phyloP scores from a whole-genome alignment of 2,329 filamentous ascomycete species.

The Cytospora piceae region DNA sequence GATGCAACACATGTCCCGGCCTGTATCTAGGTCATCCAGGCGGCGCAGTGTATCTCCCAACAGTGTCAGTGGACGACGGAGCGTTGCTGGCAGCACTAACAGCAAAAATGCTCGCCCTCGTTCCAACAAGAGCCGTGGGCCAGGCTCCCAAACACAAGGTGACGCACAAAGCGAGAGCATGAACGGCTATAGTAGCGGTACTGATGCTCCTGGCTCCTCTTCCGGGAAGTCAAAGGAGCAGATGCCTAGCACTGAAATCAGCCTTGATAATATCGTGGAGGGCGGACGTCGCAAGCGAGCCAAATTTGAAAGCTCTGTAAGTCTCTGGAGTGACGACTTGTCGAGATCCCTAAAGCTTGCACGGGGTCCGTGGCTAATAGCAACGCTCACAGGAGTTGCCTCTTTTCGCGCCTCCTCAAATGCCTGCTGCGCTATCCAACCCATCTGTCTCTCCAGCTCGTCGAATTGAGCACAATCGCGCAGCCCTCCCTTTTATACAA shows the following conservation, averaged over 20 bases:
- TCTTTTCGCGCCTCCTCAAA: slow-evolving; percentile 90
- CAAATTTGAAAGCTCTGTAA: slow-evolving; percentile 96
- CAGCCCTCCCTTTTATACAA: slow-evolving; percentile 75
- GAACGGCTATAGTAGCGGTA: slow-evolving; percentile 84
- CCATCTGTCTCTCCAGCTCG: slow-evolving; percentile 94
- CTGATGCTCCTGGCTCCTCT: slow-evolving; percentile 76
- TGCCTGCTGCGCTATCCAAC: slow-evolving; percentile 92
- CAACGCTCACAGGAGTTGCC: slow-evolving; percentile 75
- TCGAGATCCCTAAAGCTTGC: slow-evolving; percentile 2
- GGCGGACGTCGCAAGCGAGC: slow-evolving; percentile 93
- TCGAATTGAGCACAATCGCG: slow-evolving; percentile 72
- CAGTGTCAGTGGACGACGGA: slow-evolving; percentile 71
- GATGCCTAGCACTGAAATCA: slow-evolving; percentile 94
- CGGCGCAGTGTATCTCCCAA: slow-evolving; percentile 80
- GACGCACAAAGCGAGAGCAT: slow-evolving; percentile 68
- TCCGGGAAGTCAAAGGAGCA: slow-evolving; percentile 82
- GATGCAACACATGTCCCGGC: slow-evolving; percentile 66
- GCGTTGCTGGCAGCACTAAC: slow-evolving; percentile 68
- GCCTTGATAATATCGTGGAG: slow-evolving; percentile 96
- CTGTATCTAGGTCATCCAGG: slow-evolving; percentile 70
- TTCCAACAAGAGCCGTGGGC: slow-evolving; percentile 68
- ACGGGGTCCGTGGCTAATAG: slow-evolving; percentile 20
- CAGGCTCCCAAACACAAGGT: slow-evolving; percentile 49
- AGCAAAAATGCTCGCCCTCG: slow-evolving; percentile 71
- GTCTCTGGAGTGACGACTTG: slow-evolving; percentile 43